phyloP scores from a whole-genome alignment of 2,329 filamentous ascomycete genomes.

The Hypoxylon sp. region DNA sequence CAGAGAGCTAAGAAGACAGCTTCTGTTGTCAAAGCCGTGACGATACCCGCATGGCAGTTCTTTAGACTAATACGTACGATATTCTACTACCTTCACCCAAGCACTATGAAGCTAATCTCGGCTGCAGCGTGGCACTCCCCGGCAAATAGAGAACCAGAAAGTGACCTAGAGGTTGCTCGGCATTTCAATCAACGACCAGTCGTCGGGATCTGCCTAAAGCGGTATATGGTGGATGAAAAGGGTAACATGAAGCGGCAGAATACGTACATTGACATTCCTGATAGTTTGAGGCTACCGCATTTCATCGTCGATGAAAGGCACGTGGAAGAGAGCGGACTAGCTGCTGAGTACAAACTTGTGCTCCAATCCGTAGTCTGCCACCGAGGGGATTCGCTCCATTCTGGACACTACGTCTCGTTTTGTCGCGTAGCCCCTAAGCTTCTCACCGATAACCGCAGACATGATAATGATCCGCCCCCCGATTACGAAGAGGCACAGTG shows the following conservation, averaged over 20 bases:
- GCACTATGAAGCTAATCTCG: slow-evolving; percentile 53
- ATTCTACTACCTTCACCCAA: slow-evolving; percentile 2
- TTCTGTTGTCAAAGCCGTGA: slow-evolving; percentile 81
- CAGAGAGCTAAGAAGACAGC: slow-evolving; percentile 62
- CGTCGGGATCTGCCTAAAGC: slow-evolving; percentile 91
- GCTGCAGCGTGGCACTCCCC: slow-evolving; percentile 84
- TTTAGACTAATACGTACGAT: slow-evolving; percentile 88
- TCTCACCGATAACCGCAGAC: slow-evolving; percentile 71
- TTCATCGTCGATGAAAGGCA: slow-evolving; percentile 87
- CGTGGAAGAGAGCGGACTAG: slow-evolving; percentile 75
- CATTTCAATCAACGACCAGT: slow-evolving; percentile 90
- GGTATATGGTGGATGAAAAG: slow-evolving; percentile 81
- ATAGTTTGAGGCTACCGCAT: slow-evolving; percentile 83
- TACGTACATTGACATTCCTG: slow-evolving; percentile 91
- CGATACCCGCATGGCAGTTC: slow-evolving; percentile 98
- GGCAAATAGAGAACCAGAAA: slow-evolving; percentile 66
- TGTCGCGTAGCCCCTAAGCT: slow-evolving; percentile 79
- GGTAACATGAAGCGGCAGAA: slow-evolving; percentile 80
- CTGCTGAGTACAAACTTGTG: slow-evolving; percentile 92
- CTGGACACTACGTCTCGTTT: slow-evolving; percentile 92
- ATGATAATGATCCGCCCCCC: slow-evolving; percentile 70
- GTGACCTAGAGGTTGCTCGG: slow-evolving; percentile 85
- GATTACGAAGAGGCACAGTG: slow-evolving; percentile 82
- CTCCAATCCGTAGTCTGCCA: slow-evolving; percentile 95
- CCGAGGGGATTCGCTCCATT: slow-evolving; percentile 85